Percentiles rank a stretch among this genome's conserved stretches.
Evolutionary conservation across 768 basidiomycete genomes (phyloP).

Genomic region (Amanita pseudoporphyria): DNA sequence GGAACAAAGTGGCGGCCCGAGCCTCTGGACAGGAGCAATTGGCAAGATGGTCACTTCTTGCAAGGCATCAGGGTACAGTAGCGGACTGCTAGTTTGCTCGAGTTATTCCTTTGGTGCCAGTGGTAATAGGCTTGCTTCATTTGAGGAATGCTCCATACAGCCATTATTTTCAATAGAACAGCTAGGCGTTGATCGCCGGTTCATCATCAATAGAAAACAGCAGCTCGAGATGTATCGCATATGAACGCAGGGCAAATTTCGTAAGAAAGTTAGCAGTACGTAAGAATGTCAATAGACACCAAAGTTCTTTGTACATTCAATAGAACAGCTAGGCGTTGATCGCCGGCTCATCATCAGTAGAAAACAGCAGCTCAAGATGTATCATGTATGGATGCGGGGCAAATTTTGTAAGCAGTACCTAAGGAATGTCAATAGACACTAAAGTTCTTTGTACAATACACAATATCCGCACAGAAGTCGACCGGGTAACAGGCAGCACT

Average conservation of each 20-base stretch:
- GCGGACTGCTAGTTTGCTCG: too few relatives aligned
- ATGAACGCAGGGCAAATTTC: slow-evolving; percentile 87
- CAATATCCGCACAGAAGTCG: not conserved
- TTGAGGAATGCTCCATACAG: slow-evolving; percentile 29
- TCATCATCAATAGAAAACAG: slow-evolving; percentile 89
- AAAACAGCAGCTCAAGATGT: slow-evolving; percentile 95
- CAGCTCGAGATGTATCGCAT: slow-evolving; percentile 97
- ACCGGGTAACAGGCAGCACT: slow-evolving; percentile 5
- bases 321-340: slow-evolving; percentile 85
- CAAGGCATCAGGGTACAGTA: too few relatives aligned
- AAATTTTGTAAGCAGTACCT: slow-evolving; percentile 43
- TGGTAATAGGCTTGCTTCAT: slow-evolving; percentile 23
- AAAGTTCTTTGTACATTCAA: slow-evolving; percentile 21
- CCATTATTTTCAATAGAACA: slow-evolving; percentile 75
- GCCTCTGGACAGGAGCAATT: too few relatives aligned
- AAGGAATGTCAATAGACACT: not conserved
- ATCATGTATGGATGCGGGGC: slow-evolving; percentile 90
- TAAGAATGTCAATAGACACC: not conserved
- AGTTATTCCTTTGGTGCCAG: too few relatives aligned
- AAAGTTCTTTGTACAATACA: not conserved
- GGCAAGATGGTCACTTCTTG: too few relatives aligned
- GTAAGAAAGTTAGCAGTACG: slow-evolving; percentile 24
- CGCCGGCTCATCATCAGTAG: slow-evolving; percentile 86
- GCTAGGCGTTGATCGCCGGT: slow-evolving; percentile 80
- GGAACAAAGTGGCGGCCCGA: too few relatives aligned